Evolutionary conservation across 495 filamentous ascomycete species (phyloP).

Genomic region (Penicillium coprophilum): DNA sequence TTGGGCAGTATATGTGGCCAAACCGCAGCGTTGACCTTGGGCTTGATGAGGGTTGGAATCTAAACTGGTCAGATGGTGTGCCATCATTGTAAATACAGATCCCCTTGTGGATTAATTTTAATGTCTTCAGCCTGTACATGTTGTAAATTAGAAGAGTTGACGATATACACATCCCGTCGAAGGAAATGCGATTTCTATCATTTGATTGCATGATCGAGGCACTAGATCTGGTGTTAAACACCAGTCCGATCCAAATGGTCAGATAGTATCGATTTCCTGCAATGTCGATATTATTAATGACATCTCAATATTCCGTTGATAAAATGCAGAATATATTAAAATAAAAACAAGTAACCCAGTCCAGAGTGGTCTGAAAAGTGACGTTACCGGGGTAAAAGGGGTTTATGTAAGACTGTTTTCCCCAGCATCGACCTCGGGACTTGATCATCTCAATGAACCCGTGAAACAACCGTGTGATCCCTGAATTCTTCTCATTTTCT

Average conservation of each 20-base stretch:
- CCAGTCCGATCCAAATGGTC: neutral
- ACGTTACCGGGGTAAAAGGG: constrained; percentile 2
- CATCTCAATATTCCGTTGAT: neutral
- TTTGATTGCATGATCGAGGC: neutral
- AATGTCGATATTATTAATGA: neutral
- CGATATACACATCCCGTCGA: neutral
- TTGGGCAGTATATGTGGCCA: constrained; percentile 28
- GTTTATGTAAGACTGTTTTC: constrained; percentile 29
- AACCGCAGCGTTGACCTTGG: constrained; percentile 34
- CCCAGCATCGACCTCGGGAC: constrained; percentile 25
- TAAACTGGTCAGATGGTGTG: constrained; percentile 36
- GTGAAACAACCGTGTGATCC: constrained; percentile 13
- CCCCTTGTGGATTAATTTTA: neutral
- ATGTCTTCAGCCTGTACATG: neutral
- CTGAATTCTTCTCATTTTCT: neutral
- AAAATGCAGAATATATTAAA: neutral
- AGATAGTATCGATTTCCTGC: neutral
- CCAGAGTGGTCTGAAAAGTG: neutral
- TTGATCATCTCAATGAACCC: constrained; percentile 6
- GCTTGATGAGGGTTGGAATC: constrained; percentile 42
- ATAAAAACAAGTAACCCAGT: neutral
- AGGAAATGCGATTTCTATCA: neutral
- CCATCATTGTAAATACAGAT: neutral
- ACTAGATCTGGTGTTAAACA: neutral
- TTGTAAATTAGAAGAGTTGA: neutral